Percentiles rank a stretch among this genome's conserved stretches.
Conservation (phyloP, 2,329 filamentous ascomycete genomes). For the Aspergillus sp. region DNA sequence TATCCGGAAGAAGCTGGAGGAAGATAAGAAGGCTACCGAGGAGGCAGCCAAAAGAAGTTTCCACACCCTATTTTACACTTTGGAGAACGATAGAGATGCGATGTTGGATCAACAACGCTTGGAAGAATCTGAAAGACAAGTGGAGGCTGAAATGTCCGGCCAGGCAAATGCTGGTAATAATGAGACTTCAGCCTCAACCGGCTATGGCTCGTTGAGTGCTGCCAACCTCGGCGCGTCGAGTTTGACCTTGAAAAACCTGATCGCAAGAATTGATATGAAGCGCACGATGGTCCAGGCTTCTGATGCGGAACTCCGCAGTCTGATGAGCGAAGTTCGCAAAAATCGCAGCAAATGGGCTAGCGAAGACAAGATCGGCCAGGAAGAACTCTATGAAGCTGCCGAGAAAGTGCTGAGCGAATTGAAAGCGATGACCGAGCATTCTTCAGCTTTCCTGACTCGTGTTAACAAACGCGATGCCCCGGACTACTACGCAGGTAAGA, state of each 20-base stretch:
- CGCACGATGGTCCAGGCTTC: conserved; percentile 86
- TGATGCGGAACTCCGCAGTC: conserved; percentile 83
- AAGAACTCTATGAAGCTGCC: conserved; percentile 93
- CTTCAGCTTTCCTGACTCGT: conserved; percentile 87
- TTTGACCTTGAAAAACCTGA: conserved; percentile 93
- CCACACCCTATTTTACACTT: conserved; percentile 88
- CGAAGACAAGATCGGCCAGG: conserved; percentile 95
- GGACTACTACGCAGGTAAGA: conserved; percentile 86
- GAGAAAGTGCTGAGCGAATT: conserved; percentile 97
- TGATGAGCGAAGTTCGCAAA: conserved; percentile 97
- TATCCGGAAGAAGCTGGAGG: conserved; percentile 88
- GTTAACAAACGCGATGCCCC: conserved; percentile 97
- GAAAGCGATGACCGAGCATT: conserved; percentile 96
- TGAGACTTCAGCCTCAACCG: conserved; percentile 56
- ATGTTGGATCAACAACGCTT: conserved; percentile 98
- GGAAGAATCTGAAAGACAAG: conserved; percentile 92
- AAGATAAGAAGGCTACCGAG: conserved; percentile 86
- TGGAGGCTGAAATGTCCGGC: conserved; percentile 89
- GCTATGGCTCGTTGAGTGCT: conserved; percentile 86
- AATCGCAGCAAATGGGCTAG: conserved; percentile 99
- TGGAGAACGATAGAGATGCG: conserved; percentile 91
- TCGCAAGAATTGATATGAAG: conserved; percentile 91
- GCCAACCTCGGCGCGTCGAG: conserved; percentile 95
- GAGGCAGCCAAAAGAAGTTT: conserved; percentile 88
- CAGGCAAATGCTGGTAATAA: conserved; percentile 56